Evolutionary conservation across 306 rosid species (phyloP).

Genomic region (Trichosanthes truncata): DNA sequence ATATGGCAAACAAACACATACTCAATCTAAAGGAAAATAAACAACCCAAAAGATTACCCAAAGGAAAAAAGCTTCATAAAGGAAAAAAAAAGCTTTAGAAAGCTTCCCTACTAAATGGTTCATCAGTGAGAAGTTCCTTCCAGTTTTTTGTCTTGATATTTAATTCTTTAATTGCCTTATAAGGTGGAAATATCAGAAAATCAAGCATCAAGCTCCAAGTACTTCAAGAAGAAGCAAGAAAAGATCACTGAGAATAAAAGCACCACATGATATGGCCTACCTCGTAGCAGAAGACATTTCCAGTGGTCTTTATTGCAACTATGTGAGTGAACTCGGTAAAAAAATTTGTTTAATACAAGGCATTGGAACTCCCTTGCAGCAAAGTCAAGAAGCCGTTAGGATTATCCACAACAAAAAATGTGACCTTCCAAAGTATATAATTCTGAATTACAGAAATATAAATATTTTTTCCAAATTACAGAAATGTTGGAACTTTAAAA

Average conservation of each 20-base stretch:
- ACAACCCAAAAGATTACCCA: too few species aligned
- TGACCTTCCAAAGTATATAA: neutral
- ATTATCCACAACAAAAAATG: neutral
- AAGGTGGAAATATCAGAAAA: constrained; percentile 10
- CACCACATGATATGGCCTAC: constrained; percentile 24
- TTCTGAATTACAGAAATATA: neutral
- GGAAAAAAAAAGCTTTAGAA: too few species aligned
- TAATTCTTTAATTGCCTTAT: constrained; percentile 84
- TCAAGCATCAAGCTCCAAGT: neutral
- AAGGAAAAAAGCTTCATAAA: too few species aligned
- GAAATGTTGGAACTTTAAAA: neutral
- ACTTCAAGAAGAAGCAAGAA: neutral
- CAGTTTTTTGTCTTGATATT: constrained; percentile 91
- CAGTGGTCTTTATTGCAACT: constrained; percentile 89
- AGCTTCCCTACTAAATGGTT: constrained; percentile 73
- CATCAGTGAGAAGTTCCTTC: constrained; percentile 97
- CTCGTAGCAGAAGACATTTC: constrained; percentile 96
- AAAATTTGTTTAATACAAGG: constrained; percentile 90
- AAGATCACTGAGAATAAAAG: neutral
- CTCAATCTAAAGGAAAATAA: too few species aligned
- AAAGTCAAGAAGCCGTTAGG: neutral
- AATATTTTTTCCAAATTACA: neutral
- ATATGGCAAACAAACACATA: too few species aligned
- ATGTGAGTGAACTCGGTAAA: constrained; percentile 94
- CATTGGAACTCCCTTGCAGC: constrained; percentile 82